These are phyloP conservation scores for Artemisia tridentata DNA, from an alignment of 129 eudicot species.

Conservation along the genomic window DNA sequence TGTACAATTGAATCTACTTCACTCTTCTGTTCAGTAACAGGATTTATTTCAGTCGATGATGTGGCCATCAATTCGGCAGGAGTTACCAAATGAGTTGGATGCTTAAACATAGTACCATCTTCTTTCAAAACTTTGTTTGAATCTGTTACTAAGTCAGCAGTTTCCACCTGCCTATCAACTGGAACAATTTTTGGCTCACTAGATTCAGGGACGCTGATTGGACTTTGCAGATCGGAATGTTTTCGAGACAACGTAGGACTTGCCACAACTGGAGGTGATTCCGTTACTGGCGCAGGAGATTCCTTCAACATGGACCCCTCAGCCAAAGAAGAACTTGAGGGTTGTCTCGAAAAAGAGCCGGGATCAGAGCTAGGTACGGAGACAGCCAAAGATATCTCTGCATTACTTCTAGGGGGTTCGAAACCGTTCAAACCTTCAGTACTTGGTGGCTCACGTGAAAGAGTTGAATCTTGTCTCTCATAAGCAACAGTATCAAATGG, in stretches of 20 bases:
- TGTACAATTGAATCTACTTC: constrained; percentile 59
- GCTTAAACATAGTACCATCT: constrained; percentile 59
- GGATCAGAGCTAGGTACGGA: constrained; percentile 46
- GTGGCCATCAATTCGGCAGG: constrained; percentile 91
- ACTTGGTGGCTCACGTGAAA: constrained; percentile 46
- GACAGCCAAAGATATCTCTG: constrained; percentile 38
- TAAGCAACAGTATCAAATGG: constrained; percentile 47
- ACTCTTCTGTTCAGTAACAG: constrained; percentile 47
- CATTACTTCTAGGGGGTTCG: constrained; percentile 57
- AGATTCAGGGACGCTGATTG: constrained; percentile 42
- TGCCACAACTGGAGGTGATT: constrained; percentile 55
- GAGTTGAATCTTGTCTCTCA: constrained; percentile 62
- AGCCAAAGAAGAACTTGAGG: constrained; percentile 39
- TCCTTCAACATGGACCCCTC: constrained; percentile 20
- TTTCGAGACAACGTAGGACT: constrained; percentile 67
- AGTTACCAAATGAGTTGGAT: constrained; percentile 95
- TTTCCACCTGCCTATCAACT: constrained; percentile 64
- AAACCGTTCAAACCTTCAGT: constrained; percentile 40
- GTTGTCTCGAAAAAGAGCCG: constrained; percentile 41
- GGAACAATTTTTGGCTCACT: constrained; percentile 46
- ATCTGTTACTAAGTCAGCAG: constrained; percentile 43
- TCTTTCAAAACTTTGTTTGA: constrained; percentile 44
- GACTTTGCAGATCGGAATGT: constrained; percentile 63
- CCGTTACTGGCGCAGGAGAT: constrained; percentile 27
- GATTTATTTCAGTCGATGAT: constrained; percentile 56